phyloP scores from a whole-genome alignment of 768 basidiomycete genomes.

The Kwoniella bestiolae region DNA sequence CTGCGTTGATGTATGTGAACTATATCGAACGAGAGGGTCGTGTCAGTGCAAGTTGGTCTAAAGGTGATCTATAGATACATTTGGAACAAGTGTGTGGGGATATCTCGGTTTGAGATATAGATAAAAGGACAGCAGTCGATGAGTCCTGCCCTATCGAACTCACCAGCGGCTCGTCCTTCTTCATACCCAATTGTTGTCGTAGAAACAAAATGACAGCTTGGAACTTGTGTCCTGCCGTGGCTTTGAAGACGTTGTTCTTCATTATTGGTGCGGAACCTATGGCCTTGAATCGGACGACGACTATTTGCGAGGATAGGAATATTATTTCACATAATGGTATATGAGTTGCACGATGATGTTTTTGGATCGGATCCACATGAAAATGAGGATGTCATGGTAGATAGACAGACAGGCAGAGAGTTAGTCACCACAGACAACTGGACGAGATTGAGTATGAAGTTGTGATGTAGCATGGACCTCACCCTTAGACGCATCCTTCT shows the following conservation, averaged over 20 bases:
- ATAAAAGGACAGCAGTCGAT: neutral
- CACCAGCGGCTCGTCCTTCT: slow-evolving; percentile 81
- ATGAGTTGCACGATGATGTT: neutral
- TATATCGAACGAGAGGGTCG: no score
- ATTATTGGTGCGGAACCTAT: slow-evolving; percentile 98
- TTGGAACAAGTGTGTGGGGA: neutral
- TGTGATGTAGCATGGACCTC: slow-evolving; percentile 7
- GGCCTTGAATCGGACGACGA: slow-evolving; percentile 95
- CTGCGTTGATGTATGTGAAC: slow-evolving; percentile 69
- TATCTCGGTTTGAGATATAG: neutral
- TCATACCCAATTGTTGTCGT: slow-evolving; percentile 85
- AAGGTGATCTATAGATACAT: neutral
- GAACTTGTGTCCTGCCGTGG: slow-evolving; percentile 89
- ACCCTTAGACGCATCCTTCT: slow-evolving; percentile 57
- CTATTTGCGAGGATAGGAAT: slow-evolving; percentile 60
- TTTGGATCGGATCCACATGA: no score
- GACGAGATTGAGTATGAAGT: no score
- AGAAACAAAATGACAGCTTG: slow-evolving; percentile 94
- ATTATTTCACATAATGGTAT: neutral
- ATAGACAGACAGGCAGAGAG: no score
- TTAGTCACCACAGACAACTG: no score
- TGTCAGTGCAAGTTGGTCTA: no score
- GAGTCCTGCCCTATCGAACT: slow-evolving; percentile 15
- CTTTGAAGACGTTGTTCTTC: slow-evolving; percentile 99
- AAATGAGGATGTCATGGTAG: no score